These are phyloP conservation scores for Oryza meyeriana DNA, from an alignment of 176 grass and related monocot species.

Conservation along the genomic window DNA sequence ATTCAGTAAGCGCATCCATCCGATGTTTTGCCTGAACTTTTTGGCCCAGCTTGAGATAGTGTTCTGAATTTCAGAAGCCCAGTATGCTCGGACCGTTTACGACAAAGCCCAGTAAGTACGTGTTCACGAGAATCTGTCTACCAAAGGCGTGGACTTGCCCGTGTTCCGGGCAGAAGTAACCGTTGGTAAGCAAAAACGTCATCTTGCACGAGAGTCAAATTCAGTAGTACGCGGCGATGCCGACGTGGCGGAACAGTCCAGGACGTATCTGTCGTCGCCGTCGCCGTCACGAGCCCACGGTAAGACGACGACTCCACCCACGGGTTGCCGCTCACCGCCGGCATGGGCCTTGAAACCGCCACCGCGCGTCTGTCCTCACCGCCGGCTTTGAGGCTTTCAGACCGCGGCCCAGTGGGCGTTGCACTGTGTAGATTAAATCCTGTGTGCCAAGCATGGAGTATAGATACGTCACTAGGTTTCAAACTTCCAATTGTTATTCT, in stretches of 20 bases:
- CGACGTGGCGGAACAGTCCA: not conserved
- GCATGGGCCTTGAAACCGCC: not conserved
- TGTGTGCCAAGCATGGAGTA: slow-evolving; percentile 34
- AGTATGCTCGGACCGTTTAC: not conserved
- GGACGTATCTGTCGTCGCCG: not conserved
- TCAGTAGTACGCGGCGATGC: not conserved
- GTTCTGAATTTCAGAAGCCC: not conserved
- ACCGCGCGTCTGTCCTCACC: not conserved
- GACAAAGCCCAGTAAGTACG: not conserved
- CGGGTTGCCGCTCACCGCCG: not conserved
- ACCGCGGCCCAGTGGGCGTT: slow-evolving; percentile 20
- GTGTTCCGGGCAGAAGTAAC: no score
- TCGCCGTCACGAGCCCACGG: slow-evolving; percentile 34
- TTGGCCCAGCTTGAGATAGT: not conserved
- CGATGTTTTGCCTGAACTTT: slow-evolving; percentile 16
- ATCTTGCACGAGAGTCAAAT: not conserved
- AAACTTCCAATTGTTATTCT: not conserved
- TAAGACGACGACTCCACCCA: slow-evolving; percentile 22
- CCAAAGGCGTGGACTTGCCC: not conserved
- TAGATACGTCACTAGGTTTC: not conserved
- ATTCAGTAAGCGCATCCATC: not conserved
- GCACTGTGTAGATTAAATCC: not conserved
- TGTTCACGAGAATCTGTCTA: no score
- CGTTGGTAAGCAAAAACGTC: not conserved
- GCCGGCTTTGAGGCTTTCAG: not conserved